Evolutionary conservation across 768 basidiomycete genomes (phyloP), one percentile per base, ranked within the genome.

Genomic region (Suillus americanus): DNA sequence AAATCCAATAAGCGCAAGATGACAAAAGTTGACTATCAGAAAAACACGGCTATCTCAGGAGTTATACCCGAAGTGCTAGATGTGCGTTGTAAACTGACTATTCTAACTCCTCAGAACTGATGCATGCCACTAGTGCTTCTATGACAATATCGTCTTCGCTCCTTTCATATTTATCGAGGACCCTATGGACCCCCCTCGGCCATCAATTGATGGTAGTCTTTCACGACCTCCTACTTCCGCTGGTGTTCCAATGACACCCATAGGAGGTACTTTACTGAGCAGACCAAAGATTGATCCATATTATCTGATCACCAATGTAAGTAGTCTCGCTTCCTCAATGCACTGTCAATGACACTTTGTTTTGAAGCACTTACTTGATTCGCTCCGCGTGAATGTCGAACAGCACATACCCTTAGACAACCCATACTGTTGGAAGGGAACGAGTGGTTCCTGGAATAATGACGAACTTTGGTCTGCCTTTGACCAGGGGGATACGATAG

Each of bases 141-240:
- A 90, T 74, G 97, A 99, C 78, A 98, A 99, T 71, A 96, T 96
- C 64, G 87, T 95, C 23, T 95, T 95, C 75, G 92, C 93, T 33
- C 97, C 95, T 0, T 99, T 99, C 78, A 92, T 98, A 61, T 98
- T 95, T 69, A 91, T 98, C 66, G 97, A 98, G 74, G 95, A 97
- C 73, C 90, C 92, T 14, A 69, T 88, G 51, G 93, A 96, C 68
- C 81, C 85, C 25, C 20, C 37, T 51, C 84, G 86, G 66, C 80
- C 79, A 40, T 66, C 79, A 37, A 68, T 80, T 1, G 87, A 91
- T 53, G 71, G 75, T 23, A 72, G 71, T 33, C 64, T 77, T 48
- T 78, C 80, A 62, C 69, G 80, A 66, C 77, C 81, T 53, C 78
- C 82, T 54, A 77, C 82, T 18, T 72, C 76, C 40, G 68, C 73